Conservation (phyloP, 2,329 filamentous ascomycete species). For the Colletotrichum phormii region DNA sequence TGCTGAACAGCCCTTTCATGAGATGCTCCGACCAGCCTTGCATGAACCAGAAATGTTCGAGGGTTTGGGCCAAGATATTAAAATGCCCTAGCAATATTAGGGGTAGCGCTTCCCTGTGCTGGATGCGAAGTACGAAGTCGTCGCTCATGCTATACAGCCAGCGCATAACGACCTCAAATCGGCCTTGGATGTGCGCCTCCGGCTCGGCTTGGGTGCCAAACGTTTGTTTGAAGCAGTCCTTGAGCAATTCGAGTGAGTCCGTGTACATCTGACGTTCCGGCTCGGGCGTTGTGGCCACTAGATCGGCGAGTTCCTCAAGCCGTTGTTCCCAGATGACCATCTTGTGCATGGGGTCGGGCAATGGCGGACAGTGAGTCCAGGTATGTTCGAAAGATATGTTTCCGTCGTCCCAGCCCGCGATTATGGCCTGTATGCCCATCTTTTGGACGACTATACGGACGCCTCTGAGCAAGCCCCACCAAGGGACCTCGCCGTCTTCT, state of each 20-base stretch:
- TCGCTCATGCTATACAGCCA: conserved; percentile 37
- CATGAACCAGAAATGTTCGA: conserved; percentile 40
- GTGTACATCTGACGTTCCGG: conserved; percentile 11
- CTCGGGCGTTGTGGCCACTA: conserved; percentile 24
- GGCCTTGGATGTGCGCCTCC: neutral
- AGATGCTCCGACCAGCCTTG: conserved; percentile 39
- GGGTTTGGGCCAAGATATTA: conserved; percentile 31
- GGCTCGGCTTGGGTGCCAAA: conserved; percentile 32
- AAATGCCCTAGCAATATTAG: conserved; percentile 38
- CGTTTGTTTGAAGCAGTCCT: conserved; percentile 30
- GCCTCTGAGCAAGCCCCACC: conserved; percentile 37
- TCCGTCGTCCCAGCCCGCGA: conserved; percentile 34
- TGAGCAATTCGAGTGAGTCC: neutral
- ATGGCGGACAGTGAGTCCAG: conserved; percentile 9
- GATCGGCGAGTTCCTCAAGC: conserved; percentile 27
- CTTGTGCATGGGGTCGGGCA: conserved; percentile 8
- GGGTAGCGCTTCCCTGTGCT: conserved; percentile 30
- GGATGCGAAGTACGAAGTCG: conserved; percentile 27
- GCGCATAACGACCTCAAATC: conserved; percentile 32
- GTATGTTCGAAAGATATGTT: conserved; percentile 19
- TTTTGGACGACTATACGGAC: conserved; percentile 38
- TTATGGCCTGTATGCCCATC: conserved; percentile 30
- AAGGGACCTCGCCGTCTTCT: conserved; percentile 36
- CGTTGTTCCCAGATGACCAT: conserved; percentile 36
- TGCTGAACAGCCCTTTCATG: conserved; percentile 26